Conservation (phyloP, 371 early-diverging fungal species). For the Dentiscutata heterogama region DNA sequence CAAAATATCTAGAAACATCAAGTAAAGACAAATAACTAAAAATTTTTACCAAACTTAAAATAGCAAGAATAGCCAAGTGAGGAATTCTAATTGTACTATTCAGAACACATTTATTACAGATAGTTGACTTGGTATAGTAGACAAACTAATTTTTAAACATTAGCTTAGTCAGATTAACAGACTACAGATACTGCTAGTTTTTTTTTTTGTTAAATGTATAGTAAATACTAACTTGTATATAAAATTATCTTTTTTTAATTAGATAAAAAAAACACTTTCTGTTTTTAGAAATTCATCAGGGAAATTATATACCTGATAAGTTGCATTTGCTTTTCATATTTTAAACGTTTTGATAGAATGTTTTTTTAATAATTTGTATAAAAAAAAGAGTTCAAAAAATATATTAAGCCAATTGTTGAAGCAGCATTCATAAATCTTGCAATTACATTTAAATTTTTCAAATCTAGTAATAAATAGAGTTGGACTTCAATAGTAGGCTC, state of each 20-base stretch:
- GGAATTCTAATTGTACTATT: too few species aligned
- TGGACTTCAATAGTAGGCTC: neutral
- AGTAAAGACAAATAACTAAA: too few species aligned
- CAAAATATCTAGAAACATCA: too few species aligned
- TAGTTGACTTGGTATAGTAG: too few species aligned
- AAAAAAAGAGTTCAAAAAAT: neutral
- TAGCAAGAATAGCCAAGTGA: too few species aligned
- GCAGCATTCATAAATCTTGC: neutral
- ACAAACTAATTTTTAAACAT: too few species aligned
- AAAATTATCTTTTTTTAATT: neutral
- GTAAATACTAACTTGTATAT: neutral
- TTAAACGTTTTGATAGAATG: constrained; percentile 9
- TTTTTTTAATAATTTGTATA: constrained; percentile 2
- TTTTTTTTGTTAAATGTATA: too few species aligned
- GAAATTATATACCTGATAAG: neutral
- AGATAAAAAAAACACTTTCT: neutral
- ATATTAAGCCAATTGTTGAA: neutral
- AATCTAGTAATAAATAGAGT: neutral
- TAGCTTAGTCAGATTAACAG: too few species aligned
- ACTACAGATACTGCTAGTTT: too few species aligned
- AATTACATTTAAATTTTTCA: neutral
- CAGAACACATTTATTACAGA: too few species aligned
- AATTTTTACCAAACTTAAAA: too few species aligned
- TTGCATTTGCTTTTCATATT: constrained; percentile 5
- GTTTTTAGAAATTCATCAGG: neutral